Evolutionary conservation across 1,284 basidiomycete genomes (phyloP).

Genomic region (Veloboletus limbatus): DNA sequence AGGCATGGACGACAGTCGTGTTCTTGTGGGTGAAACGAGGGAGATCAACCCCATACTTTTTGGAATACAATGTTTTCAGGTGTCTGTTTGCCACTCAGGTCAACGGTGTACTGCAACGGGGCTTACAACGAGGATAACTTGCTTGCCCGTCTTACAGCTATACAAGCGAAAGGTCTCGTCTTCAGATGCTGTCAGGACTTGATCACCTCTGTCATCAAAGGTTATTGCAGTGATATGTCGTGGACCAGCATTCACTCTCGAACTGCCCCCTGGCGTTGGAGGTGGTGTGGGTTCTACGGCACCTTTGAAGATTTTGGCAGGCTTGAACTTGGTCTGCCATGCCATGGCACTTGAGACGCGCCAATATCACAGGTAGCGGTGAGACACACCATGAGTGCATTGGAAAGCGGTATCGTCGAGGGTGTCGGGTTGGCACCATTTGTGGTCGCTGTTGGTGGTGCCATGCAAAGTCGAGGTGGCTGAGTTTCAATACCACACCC

Average conservation of each 20-base stretch:
- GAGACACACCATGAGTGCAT: constrained; percentile 46
- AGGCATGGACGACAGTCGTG: constrained; percentile 84
- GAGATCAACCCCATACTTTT: constrained; percentile 95
- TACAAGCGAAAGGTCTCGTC: constrained; percentile 93
- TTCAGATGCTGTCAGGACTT: constrained; percentile 84
- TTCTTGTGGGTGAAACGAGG: constrained; percentile 93
- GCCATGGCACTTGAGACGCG: constrained; percentile 1
- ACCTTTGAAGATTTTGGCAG: constrained; percentile 84
- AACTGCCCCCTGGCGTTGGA: constrained; percentile 44
- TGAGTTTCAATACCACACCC: constrained; percentile 34
- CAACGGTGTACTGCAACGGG: constrained; percentile 26
- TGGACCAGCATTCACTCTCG: constrained; percentile 44
- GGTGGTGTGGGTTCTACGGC: constrained; percentile 64
- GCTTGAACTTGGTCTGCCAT: constrained; percentile 69
- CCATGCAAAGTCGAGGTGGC: constrained; percentile 20
- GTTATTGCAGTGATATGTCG: constrained; percentile 83
- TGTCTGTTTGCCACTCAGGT: constrained; percentile 44
- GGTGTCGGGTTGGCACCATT: constrained; percentile 35
- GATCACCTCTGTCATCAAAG: constrained; percentile 90
- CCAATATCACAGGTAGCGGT: neutral
- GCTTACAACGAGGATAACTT: constrained; percentile 46
- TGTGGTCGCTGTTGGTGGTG: constrained; percentile 34
- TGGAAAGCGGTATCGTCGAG: constrained; percentile 38
- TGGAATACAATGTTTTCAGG: constrained; percentile 79
- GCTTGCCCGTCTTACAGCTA: constrained; percentile 88